Base-by-base conservation (phyloP, 2,329 filamentous ascomycete species). In the Talaromyces sp. region DNA sequence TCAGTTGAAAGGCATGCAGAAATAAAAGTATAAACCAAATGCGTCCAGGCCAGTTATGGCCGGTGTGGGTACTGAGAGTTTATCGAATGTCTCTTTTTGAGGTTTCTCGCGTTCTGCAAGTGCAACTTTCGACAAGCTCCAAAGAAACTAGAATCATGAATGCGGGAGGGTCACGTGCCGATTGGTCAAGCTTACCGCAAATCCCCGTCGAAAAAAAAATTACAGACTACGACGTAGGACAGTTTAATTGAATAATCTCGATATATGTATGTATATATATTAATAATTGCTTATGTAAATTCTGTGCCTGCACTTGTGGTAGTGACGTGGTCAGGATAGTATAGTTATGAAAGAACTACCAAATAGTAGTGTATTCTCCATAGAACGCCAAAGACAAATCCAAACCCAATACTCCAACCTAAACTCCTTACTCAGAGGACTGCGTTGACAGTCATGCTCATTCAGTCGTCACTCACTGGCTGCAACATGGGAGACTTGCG, bases 401-500 rank as follows among this genome's bases (percentile, higher is more conserved):
- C 25, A 53, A 28, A 30, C 17, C 25, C 49, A 53, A 5, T 28
- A 53, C 49, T 53, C 49, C 49, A 30, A 30, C 22, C 49, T n/a
- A 53, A 30, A 53, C 49, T 30, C 49, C 44, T 39, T 39, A 9
- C 17, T 53, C 49, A 30, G 32, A 28, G 22, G 19, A 17, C 15
- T 53, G 49, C 8, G 17, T 30, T 27, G 49, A 47, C 22, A 30
- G 19, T 53, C 19, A 30, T 28, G 28, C 49, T 49, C 52, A 27
- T 44, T 59, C 56, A 58, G 13, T 76, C 73, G 57, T 75, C 70
- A 59, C 69, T 66, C 32, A 75, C 66, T 4, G 73, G 73, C 22
- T 71, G 72, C 69, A 74, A 70, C 62, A 65, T 69, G 5, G 74
- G 74, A 19, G 74, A 76, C 61, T 71, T 74, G 56, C 71, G 70